Evolutionary conservation across 768 basidiomycete genomes (phyloP).

Genomic region (Suillus plorans): DNA sequence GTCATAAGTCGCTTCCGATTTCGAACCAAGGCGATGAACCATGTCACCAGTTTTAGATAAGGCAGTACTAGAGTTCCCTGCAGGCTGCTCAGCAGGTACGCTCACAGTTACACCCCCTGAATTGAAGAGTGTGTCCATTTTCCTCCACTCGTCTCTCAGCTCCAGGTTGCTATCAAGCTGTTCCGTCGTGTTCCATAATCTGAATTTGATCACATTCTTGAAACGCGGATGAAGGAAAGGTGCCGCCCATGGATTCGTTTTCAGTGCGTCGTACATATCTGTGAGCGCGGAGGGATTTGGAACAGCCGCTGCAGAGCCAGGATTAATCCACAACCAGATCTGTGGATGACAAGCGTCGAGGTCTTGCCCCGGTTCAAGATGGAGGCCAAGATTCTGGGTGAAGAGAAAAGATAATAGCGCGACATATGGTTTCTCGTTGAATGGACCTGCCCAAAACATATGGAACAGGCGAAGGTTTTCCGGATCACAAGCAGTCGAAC

Average conservation of each 20-base stretch:
- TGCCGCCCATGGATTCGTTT: constrained; percentile 83
- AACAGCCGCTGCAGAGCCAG: constrained; percentile 82
- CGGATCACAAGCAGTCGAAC: constrained; percentile 57
- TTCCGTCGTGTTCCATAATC: constrained; percentile 96
- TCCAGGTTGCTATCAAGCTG: constrained; percentile 87
- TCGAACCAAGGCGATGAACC: constrained; percentile 53
- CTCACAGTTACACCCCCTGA: constrained; percentile 78
- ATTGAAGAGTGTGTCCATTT: constrained; percentile 79
- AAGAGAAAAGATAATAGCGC: constrained; percentile 90
- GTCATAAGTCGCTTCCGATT: constrained; percentile 63
- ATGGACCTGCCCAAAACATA: constrained; percentile 96
- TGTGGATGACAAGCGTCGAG: constrained; percentile 74
- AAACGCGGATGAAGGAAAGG: constrained; percentile 91
- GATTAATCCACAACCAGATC: constrained; percentile 97
- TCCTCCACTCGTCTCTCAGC: constrained; percentile 85
- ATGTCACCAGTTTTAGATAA: constrained; percentile 6
- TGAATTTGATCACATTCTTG: constrained; percentile 86
- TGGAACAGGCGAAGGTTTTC: constrained; percentile 86
- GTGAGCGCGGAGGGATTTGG: constrained; percentile 74
- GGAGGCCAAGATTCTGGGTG: constrained; percentile 87
- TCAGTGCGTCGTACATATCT: constrained; percentile 83
- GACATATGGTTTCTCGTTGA: constrained; percentile 96
- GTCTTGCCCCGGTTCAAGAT: constrained; percentile 41
- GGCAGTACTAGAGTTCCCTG: constrained; percentile 23
- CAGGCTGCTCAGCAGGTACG: constrained; percentile 36